Evolutionary conservation across 805 yeast genomes (phyloP).

Genomic region (Saturnispora sanitii): DNA sequence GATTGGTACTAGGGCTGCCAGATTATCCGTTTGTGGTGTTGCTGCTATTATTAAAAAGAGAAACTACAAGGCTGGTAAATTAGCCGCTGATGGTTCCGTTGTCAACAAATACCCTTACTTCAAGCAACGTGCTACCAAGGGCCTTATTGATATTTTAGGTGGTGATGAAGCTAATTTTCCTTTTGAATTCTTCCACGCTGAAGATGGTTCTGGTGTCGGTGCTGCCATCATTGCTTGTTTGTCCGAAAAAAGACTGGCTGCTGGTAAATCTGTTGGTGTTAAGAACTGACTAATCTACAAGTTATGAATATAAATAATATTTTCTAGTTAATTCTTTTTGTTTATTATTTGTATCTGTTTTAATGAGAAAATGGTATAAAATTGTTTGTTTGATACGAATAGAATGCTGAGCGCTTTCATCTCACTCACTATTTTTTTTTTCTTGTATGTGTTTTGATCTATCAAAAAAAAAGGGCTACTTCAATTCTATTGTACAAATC

Average conservation of each 20-base stretch:
- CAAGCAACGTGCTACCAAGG: constrained; percentile 80
- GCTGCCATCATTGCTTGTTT: constrained; percentile 97
- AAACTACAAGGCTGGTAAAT: constrained; percentile 64
- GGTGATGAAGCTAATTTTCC: constrained; percentile 18
- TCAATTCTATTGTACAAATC: no score
- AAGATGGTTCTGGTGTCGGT: constrained; percentile 97
- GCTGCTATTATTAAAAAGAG: constrained; percentile 90
- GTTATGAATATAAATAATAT: no score
- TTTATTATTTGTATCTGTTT: no score
- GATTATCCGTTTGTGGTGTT: constrained; percentile 88
- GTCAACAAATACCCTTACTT: constrained; percentile 89
- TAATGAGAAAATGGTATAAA: no score
- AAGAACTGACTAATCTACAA: no score
- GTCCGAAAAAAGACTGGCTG: constrained; percentile 66
- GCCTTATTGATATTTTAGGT: constrained; percentile 70
- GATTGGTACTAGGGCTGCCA: constrained; percentile 86
- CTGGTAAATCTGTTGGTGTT: constrained; percentile 41
- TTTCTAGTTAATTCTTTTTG: no score
- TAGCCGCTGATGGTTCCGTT: constrained; percentile 97
- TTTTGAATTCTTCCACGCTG: constrained; percentile 29
- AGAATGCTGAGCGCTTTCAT: constrained; percentile 1
- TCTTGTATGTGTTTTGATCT: no score
- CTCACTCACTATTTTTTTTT: no score
- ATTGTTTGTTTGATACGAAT: constrained; percentile 1
- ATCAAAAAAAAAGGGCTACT: no score